phyloP scores from a whole-genome alignment of 192 early-diverging fungal genomes.

The Gonapodya prolifera region DNA sequence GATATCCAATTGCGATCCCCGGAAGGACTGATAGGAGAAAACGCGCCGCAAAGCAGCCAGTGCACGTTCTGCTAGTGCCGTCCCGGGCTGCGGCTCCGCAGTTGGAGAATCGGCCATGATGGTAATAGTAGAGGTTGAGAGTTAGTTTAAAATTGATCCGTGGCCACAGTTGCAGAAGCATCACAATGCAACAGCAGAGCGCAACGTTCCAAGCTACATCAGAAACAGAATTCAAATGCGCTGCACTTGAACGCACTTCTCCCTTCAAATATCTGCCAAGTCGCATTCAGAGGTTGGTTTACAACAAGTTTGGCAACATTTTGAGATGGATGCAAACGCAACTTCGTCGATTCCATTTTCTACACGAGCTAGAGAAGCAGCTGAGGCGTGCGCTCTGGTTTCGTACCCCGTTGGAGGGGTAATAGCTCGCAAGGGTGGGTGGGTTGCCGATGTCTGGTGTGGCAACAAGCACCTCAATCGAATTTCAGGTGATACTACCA shows the following conservation, averaged over 20 bases:
- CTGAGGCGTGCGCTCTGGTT: background rate
- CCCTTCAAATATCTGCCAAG: background rate
- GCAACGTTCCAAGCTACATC: too few species aligned
- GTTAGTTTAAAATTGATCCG: too few species aligned
- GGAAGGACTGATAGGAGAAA: background rate
- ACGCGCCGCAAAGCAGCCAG: background rate
- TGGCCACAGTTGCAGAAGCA: too few species aligned
- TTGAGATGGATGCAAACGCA: too few species aligned
- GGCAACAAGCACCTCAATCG: background rate
- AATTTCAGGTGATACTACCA: background rate
- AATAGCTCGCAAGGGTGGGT: background rate
- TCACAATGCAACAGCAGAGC: too few species aligned
- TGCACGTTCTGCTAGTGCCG: background rate
- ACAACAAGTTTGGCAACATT: too few species aligned
- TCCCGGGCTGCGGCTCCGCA: background rate
- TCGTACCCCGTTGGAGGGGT: background rate
- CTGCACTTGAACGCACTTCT: background rate
- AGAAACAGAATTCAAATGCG: background rate
- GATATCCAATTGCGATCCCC: background rate
- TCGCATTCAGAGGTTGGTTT: too few species aligned
- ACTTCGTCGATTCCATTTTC: background rate
- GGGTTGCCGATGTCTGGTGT: background rate
- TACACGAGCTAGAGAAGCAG: background rate
- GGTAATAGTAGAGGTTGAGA: background rate
- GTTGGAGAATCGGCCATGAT: background rate